Evolutionary conservation across 2,329 filamentous ascomycete species (phyloP), one percentile per base, ranked within the genome.

Genomic region (Xylariaceae sp.): DNA sequence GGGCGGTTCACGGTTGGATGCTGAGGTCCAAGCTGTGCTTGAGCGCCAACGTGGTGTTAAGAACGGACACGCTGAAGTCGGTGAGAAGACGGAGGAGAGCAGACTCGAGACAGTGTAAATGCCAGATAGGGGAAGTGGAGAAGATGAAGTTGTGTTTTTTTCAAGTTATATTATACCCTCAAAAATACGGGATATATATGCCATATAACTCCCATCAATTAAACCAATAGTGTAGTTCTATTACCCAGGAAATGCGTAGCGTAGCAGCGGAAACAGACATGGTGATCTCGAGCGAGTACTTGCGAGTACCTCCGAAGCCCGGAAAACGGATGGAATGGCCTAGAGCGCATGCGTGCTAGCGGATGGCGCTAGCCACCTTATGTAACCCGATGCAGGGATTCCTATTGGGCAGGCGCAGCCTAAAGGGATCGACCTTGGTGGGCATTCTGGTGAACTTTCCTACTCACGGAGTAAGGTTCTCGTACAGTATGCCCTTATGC

Each of bases 1-100:
- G 65, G 62, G 62, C 6, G 37, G 51, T 45, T 63, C 62, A 3
- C 62, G 59, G 13, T 53, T 72, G 30, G 68, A 68, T 1, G 68
- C 68, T 23, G 67, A 70, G 53, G 65, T 71, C n/a, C 61, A 70
- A 58, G 68, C 66, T 7, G 67, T 72, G 10, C 53, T 68, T 18
- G 66, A 64, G 11, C 62, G 62, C 17, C 59, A 62, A 30, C 59
- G 52, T 2, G 59, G 48, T 42, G 60, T 59, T 18, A 57, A 62
- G 55, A 39, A 34, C 2, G 59, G 67, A 17, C 64, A 64, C 48
- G 62, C 63, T 10, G 66, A 64, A 30, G 13, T 59, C 18, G 63
- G 64, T 51, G 37, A 18, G 23, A 62, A 59, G 42, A 49, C 44
- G 4, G 55, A 51, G 37, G 15, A 61, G 51, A 13, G 23, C 11